Evolutionary conservation across 441 rosid genomes (phyloP), one percentile per base, ranked within the genome.

Genomic region (Hypseocharis bilobata): DNA sequence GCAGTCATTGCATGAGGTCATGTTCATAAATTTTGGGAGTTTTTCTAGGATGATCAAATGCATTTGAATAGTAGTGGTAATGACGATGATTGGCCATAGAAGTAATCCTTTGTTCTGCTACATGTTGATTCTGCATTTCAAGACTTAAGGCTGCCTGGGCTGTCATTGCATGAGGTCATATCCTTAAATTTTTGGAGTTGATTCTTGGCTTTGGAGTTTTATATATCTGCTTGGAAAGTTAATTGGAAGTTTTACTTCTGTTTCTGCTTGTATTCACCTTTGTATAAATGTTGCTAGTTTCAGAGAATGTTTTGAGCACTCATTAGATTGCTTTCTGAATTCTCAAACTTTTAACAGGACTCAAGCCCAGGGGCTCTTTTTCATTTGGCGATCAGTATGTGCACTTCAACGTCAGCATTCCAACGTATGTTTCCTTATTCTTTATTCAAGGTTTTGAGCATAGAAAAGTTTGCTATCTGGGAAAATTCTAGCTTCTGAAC

Each of bases 331-430:
- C 28, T 30, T 23, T 27, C 16, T 28, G 26, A 20, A 7, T 7
- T 0, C 5, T n/a, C 20, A 47, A 19, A 14, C 65, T 49, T 42
- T 59, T 59, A 11, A 69, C 80, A 91, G 96, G 97, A 63, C 81
- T 91, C 56, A 87, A 86, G 71, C 68, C 87, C 29, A 86, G 97
- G 68, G 82, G 83, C 63, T 82, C 96, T 0, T 69, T 67, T 64
- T 78, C 83, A 67, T 84, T 77, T 19, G 97, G 97, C 20, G 96
- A 91, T 80, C 94, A 88, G 63, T 91, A 71, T 73, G 97, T 91
- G 72, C 91, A 91, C 78, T 91, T 86, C 83, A 87, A 81, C 55
- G 84, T 91, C 83, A 82, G 81, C 88, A 87, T 91, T 70, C 97
- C 97, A 28, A 38, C 73, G 97, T 88, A 80, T 11, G 92, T 78